These are phyloP conservation scores for Magnusiomyces ingens DNA, from an alignment of 1,139 yeast species.

Conservation along the genomic window DNA sequence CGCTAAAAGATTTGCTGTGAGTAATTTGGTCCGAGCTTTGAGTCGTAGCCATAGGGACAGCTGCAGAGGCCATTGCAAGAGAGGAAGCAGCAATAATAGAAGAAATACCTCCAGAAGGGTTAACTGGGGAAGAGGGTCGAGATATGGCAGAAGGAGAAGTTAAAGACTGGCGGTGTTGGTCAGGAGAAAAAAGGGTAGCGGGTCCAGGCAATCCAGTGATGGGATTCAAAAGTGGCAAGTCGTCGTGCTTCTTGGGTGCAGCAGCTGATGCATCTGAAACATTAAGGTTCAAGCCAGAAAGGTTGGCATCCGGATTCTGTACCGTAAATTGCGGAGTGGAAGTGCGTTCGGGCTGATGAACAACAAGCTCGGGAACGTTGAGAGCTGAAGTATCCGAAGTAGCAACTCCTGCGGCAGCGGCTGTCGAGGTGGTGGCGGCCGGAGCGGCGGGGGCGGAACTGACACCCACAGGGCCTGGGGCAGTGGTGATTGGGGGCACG, in stretches of 20 bases:
- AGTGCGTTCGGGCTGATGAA: constrained; percentile 6
- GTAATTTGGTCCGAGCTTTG: neutral
- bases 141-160: neutral
- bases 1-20: neutral
- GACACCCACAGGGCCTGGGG: neutral
- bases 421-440: too few relatives aligned
- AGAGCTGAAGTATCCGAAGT: neutral
- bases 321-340: neutral
- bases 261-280: neutral
- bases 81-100: constrained; percentile 4
- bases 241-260: neutral
- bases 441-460: too few relatives aligned
- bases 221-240: neutral
- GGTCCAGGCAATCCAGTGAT: neutral
- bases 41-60: neutral
- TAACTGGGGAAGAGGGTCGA: neutral
- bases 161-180: neutral
- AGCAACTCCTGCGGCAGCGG: neutral
- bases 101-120: neutral
- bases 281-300: neutral
- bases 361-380: constrained; percentile 1
- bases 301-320: neutral
- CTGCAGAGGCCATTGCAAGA: neutral
- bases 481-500: too few relatives aligned
- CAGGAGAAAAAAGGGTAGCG: neutral